Evolutionary conservation across 495 filamentous ascomycete genomes (phyloP).

Genomic region (Annulohypoxylon maeteangense): DNA sequence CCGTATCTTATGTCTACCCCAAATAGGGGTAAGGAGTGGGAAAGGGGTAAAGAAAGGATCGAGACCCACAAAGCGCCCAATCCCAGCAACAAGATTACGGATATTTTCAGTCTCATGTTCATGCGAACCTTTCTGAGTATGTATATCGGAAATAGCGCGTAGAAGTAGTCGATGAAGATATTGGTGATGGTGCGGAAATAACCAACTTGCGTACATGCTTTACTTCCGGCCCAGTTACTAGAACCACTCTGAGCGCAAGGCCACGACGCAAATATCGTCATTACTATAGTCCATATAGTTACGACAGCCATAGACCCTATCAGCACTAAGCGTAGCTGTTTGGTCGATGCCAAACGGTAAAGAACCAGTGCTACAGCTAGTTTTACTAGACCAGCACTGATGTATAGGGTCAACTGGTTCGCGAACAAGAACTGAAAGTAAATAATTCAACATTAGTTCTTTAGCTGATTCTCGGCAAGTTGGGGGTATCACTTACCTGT

Average conservation of each 20-base stretch:
- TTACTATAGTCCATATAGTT: conserved; percentile 44
- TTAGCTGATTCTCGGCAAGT: background rate
- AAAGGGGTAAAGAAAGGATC: background rate
- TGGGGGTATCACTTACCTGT: conserved; percentile 16
- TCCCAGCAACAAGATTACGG: conserved; percentile 40
- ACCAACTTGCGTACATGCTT: conserved; percentile 37
- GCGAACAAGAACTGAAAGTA: conserved; percentile 39
- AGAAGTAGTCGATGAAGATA: conserved; percentile 49
- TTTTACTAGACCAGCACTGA: conserved; percentile 46
- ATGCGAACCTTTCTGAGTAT: conserved; percentile 41
- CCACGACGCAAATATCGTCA: conserved; percentile 45
- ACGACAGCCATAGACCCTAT: conserved; percentile 43
- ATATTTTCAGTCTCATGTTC: conserved; percentile 36
- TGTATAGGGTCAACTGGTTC: conserved; percentile 44
- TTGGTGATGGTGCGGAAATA: conserved; percentile 48
- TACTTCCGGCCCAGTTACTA: conserved; percentile 46
- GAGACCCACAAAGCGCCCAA: conserved; percentile 43
- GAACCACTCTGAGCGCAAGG: conserved; percentile 42
- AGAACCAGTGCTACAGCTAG: conserved; percentile 46
- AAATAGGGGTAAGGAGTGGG: background rate
- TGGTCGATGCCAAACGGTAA: conserved; percentile 40
- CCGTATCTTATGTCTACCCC: background rate
- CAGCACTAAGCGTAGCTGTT: conserved; percentile 32
- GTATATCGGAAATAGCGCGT: conserved; percentile 40
- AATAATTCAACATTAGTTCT: conserved; percentile 6